Evolutionary conservation across 1,284 basidiomycete genomes (phyloP).

Genomic region (Pterula multifida): DNA sequence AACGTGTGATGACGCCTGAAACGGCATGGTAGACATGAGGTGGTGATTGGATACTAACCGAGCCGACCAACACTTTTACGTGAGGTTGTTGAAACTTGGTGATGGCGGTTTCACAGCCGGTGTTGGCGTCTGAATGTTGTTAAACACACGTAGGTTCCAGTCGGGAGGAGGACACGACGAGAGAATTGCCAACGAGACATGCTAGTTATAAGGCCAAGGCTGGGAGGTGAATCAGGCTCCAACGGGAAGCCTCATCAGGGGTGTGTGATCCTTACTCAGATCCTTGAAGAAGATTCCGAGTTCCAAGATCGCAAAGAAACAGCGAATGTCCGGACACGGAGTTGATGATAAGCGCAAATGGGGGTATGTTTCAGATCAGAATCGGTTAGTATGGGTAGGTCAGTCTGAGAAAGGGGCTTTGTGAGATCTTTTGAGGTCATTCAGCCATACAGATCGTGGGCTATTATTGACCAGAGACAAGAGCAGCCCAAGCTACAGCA

Average conservation of each 20-base stretch:
- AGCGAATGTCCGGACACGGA: not conserved
- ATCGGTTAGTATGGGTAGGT: not conserved
- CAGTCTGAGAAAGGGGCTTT: not conserved
- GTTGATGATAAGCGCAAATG: not conserved
- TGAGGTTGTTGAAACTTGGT: not conserved
- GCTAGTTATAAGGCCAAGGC: not conserved
- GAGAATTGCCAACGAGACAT: not conserved
- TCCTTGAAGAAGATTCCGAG: not conserved
- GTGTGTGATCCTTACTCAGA: not conserved
- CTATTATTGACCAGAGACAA: not conserved
- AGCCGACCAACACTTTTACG: constrained; percentile 1
- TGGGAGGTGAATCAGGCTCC: not conserved
- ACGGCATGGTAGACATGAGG: constrained; percentile 3
- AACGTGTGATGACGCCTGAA: constrained; percentile 1
- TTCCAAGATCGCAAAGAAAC: not conserved
- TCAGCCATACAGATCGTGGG: not conserved
- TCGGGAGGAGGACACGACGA: not conserved
- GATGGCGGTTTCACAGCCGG: not conserved
- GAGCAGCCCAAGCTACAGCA: not conserved
- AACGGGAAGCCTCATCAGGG: not conserved
- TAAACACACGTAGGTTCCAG: not conserved
- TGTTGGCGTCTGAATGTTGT: not conserved
- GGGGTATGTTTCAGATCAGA: not conserved
- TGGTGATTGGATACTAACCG: not conserved
- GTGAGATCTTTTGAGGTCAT: not conserved